Evolutionary conservation across 2,329 filamentous ascomycete genomes (phyloP), one percentile per base, ranked within the genome.

Genomic region (Aspergillus quadricinctus): DNA sequence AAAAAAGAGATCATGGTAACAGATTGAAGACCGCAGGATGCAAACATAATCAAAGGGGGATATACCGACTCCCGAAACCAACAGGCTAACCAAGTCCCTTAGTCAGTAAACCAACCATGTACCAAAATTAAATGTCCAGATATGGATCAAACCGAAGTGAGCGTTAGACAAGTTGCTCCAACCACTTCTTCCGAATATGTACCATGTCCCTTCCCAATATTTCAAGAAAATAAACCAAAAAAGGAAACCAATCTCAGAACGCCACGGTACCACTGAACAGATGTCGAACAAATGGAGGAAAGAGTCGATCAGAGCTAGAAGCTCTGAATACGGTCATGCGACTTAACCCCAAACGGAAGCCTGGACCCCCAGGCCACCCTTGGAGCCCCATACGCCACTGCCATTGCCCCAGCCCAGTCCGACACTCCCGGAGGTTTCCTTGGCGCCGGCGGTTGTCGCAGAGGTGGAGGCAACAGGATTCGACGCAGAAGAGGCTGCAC

Each of bases 321-420:
- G 31, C 21, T n/a, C 31, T 48, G 43, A 29, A 43, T 45, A 9
- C n/a, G 19, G 10, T 37, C 10, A 14, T 17, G 10, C 35, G 7
- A 17, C 57, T 69, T 87, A 97, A 66, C 92, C 92, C 92, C 92
- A 97, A 65, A 97, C 93, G 62, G 91, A 95, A 62, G 92, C 92
- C 73, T 95, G 91, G 59, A 92, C 89, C 62, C 92, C 90, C 59
- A 95, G 85, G 51, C 86, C 85, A 62, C 87, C 89, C 68, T 89
- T 90, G 68, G 87, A 88, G 57, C 91, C 89, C 92, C 92, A 96
- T 48, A 93, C 90, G 41, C 87, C 88, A 62, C 87, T 88, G 63
- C 89, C 88, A 69, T 86, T 88, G 54, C 89, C 87, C 92, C 92
- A 96, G 58, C 86, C 84, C 19, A 87, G 80, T 29, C 75, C 72